These are phyloP conservation scores for Phytophthora idaei DNA, from an alignment of 352 stramenopile genomes.

Conservation along the genomic window DNA sequence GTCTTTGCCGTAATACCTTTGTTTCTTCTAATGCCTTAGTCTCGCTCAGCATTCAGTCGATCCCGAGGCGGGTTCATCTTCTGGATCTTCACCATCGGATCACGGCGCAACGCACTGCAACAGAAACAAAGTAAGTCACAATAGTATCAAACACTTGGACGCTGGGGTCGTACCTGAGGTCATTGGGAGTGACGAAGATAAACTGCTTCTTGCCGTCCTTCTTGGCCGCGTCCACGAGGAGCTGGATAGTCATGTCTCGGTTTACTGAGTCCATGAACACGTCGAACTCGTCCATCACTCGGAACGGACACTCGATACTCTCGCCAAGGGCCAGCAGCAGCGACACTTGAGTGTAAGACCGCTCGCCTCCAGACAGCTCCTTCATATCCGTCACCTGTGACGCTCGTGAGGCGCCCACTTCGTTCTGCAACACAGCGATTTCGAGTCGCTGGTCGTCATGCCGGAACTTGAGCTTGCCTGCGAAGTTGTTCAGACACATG, in stretches of 20 bases:
- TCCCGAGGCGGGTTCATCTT: constrained; percentile 88
- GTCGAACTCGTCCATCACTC: constrained; percentile 99
- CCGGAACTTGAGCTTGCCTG: constrained; percentile 81
- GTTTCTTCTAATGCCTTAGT: constrained; percentile 20
- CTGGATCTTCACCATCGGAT: constrained; percentile 87
- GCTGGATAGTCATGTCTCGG: constrained; percentile 94
- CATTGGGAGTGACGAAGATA: constrained; percentile 90
- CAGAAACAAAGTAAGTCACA: not conserved
- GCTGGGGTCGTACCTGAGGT: constrained; percentile 67
- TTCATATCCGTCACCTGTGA: constrained; percentile 96
- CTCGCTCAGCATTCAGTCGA: constrained; percentile 62
- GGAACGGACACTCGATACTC: constrained; percentile 93
- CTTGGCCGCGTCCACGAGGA: constrained; percentile 91
- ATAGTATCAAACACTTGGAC: constrained; percentile 10
- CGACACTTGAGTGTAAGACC: constrained; percentile 96
- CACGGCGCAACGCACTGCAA: constrained; percentile 65
- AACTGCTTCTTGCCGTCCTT: constrained; percentile 82
- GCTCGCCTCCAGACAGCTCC: constrained; percentile 96
- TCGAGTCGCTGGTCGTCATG: constrained; percentile 79
- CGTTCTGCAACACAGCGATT: constrained; percentile 83
- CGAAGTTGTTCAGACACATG: constrained; percentile 88
- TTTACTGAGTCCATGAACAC: constrained; percentile 99
- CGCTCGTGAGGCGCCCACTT: constrained; percentile 62
- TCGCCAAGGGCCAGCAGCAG: constrained; percentile 95
- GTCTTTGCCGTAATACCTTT: constrained; percentile 9